A percentile compares a stretch with the other conserved stretches of the same genome.
phyloP scores from a whole-genome alignment of 371 early-diverging fungal species.

The Umbelopsis sp. region DNA sequence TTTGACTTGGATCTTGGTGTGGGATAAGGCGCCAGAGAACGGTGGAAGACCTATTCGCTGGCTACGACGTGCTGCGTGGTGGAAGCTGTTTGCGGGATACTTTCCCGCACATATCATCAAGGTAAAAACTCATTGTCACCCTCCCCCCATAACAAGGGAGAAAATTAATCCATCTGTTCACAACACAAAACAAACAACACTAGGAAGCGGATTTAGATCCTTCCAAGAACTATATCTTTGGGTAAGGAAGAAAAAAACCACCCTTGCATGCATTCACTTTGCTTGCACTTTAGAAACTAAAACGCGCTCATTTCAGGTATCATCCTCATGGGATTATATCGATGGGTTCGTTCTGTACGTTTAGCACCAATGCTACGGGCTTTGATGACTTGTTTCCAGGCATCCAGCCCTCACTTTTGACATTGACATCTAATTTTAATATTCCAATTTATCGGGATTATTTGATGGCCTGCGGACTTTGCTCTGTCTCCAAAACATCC shows the following conservation, averaged over 20 bases:
- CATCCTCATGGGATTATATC: slow-evolving; percentile 84
- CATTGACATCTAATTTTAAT: slow-evolving; percentile 59
- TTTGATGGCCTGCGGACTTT: slow-evolving; percentile 65
- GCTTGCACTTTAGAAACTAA: no score
- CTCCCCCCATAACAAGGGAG: background rate
- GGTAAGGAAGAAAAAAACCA: slow-evolving; percentile 21
- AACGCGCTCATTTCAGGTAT: slow-evolving; percentile 32
- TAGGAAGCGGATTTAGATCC: slow-evolving; percentile 70
- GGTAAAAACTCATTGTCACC: slow-evolving; percentile 35
- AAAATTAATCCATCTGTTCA: background rate
- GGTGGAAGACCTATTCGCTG: slow-evolving; percentile 72
- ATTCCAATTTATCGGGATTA: slow-evolving; percentile 75
- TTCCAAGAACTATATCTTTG: slow-evolving; percentile 72
- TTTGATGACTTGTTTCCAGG: slow-evolving; percentile 67
- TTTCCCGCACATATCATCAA: slow-evolving; percentile 76
- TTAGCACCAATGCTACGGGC: slow-evolving; percentile 68
- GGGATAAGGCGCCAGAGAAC: slow-evolving; percentile 61
- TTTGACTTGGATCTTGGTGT: slow-evolving; percentile 53
- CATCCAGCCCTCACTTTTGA: slow-evolving; percentile 57
- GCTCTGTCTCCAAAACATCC: slow-evolving; percentile 71
- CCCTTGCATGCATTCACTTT: no score
- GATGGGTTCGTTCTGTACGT: slow-evolving; percentile 74
- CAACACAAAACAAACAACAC: background rate
- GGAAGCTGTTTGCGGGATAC: slow-evolving; percentile 77
- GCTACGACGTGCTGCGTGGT: slow-evolving; percentile 53